Evolutionary conservation across 164 flowering plant genomes (phyloP), one percentile per base, ranked within the genome.

Genomic region (Taxillus chinensis): DNA sequence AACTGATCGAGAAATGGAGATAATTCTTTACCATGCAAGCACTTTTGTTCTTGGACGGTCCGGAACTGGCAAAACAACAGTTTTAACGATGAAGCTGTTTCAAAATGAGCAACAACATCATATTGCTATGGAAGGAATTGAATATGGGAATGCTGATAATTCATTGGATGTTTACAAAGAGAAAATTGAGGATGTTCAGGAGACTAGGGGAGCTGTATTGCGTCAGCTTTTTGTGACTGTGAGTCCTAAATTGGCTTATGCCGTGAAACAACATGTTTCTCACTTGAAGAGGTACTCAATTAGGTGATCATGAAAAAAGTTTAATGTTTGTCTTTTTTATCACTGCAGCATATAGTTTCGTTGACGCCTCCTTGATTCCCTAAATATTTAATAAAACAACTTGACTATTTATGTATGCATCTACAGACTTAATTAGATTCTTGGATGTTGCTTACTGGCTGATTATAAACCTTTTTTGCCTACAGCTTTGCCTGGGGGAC

Each of bases 41-140:
- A 64, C 80, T 17, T 90, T 90, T 59, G 76, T 90, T 17, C 68
- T 88, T 37, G 97, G 97, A 55, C 73, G 97, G 54, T 90, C 97
- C 0, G 95, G 97, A 6, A 90, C 97, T 2, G 97, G 97, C 49
- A 90, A 90, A 66, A 90, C 97, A 2, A 86, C 93, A 50, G 80
- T 88, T 27, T 67, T 88, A 50, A 88, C 91, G 0, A 83, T 80
- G 88, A 90, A 86, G 64, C 62, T 90, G 48, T 71, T 74, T 66
- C 77, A 73, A 55, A 87, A 69, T 48, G 87, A 84, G 59, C 75
- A 84, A 50, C 70, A 66, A 5, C 68, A 79, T 42, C 67, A 66
- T 45, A n/a, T 76, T 14, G 78, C 82, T 39, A 55, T 48, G 0
- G 66, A 81, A 61, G 83, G 78, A 59, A 43, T 72, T 14, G 11